Evolutionary conservation across 2,329 filamentous ascomycete species (phyloP), one percentile per base, ranked within the genome.

Genomic region (Talaromyces islandicus): DNA sequence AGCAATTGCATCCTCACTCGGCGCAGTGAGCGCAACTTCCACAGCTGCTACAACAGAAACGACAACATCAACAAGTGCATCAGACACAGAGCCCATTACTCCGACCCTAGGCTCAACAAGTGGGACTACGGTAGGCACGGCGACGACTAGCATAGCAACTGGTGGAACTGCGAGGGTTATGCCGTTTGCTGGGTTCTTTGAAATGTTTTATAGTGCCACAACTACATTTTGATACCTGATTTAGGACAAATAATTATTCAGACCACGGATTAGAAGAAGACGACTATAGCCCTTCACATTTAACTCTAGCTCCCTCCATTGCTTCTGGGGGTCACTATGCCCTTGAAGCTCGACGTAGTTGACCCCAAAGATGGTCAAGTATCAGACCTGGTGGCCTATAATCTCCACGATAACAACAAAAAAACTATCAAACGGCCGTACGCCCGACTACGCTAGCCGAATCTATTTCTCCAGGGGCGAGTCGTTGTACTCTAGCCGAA

Each of bases 161-260:
- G 64, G 64, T 57, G 64, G 63, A 24, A 63, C 64, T 60, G 61
- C 57, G 35, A 66, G 58, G 51, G 56, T 64, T 43, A 63, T 56
- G 56, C 50, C 38, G 19, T 63, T 64, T 38, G 25, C 29, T 10
- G 21, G 54, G 4, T 14, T 46, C n/a, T 48, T 60, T 17, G 53
- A 19, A 32, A 54, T 43, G 9, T 43, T 19, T 43, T 43, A 19
- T 43, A 17, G 14, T 7, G n/a, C n/a, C n/a, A 43, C n/a, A 17
- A 5, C 4, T 43, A 43, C n/a, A 43, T 19, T 43, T 19, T 43
- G n/a, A 43, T 43, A n/a, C 9, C 14, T 43, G n/a, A n/a, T 43
- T 43, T 1, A 43, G 5, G 3, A 9, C n/a, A n/a, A 43, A 7
- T 32, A 32, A 32, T 32, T 32, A 7, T 32, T 32, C 30, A 7